Evolutionary conservation across 2,329 filamentous ascomycete genomes (phyloP).

Genomic region (Mycogone perniciosa): DNA sequence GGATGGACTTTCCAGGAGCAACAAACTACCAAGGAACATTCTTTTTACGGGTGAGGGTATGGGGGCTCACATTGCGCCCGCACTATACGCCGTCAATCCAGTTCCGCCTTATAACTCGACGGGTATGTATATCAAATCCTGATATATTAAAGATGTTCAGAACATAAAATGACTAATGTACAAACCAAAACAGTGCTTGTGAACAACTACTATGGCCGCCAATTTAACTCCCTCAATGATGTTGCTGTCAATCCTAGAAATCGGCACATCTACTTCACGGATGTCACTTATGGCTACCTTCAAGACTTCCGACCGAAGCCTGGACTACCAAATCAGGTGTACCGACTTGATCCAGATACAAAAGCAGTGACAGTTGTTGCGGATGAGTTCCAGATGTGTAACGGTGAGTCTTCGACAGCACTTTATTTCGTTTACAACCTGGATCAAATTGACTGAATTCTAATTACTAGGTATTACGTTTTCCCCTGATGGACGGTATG

Average conservation of each 20-base stretch:
- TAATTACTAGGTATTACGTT: conserved; percentile 41
- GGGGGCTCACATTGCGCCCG: conserved; percentile 28
- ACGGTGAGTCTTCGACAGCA: not conserved
- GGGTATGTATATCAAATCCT: not conserved
- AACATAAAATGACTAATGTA: no score
- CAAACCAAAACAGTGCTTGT: conserved; percentile 26
- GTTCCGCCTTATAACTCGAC: conserved; percentile 8
- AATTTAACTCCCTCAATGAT: conserved; percentile 46
- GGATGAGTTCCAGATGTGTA: conserved; percentile 42
- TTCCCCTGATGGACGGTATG: conserved; percentile 36
- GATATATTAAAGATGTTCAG: not conserved
- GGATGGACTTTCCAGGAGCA: conserved; percentile 29
- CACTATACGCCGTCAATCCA: conserved; percentile 23
- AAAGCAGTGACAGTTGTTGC: conserved; percentile 49
- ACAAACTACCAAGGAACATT: conserved; percentile 45
- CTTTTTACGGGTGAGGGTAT: conserved; percentile 46
- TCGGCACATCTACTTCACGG: conserved; percentile 59
- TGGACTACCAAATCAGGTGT: conserved; percentile 51
- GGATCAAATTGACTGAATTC: not conserved
- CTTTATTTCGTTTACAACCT: not conserved
- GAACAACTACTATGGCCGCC: conserved; percentile 35
- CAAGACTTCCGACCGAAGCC: conserved; percentile 52
- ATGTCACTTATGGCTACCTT: conserved; percentile 52
- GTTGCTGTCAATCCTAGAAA: conserved; percentile 46
- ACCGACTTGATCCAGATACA: conserved; percentile 45